Evolutionary conservation across 768 basidiomycete genomes (phyloP).

Genomic region (Tricholoma flavovirens): DNA sequence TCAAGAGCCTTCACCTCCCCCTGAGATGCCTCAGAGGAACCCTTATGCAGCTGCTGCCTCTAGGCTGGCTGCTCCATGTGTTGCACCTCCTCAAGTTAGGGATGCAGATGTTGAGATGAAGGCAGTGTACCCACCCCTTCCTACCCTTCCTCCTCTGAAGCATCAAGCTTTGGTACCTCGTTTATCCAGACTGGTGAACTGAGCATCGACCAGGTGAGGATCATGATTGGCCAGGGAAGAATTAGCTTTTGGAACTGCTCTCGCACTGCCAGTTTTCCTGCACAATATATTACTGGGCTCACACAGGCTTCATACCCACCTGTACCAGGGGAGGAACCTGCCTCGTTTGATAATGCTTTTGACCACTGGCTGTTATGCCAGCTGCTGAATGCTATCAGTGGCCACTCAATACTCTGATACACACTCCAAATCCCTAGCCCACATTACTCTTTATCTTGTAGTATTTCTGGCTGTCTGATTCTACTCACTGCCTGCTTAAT

Average conservation of each 20-base stretch:
- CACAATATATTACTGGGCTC: too few relatives aligned
- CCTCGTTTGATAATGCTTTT: neutral
- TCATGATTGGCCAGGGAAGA: neutral
- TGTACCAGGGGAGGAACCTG: neutral
- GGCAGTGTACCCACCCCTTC: too few relatives aligned
- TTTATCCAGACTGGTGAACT: too few relatives aligned
- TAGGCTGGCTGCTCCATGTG: too few relatives aligned
- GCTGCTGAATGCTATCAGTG: neutral
- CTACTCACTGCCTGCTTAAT: neutral
- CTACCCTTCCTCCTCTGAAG: too few relatives aligned
- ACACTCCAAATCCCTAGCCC: neutral
- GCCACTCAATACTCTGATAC: neutral
- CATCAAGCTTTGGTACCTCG: too few relatives aligned
- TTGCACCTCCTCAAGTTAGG: too few relatives aligned
- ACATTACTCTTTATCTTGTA: neutral
- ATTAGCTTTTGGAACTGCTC: neutral
- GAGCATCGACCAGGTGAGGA: neutral
- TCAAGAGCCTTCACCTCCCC: too few relatives aligned
- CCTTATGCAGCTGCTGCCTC: too few relatives aligned
- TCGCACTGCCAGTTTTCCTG: neutral
- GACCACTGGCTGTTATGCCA: neutral
- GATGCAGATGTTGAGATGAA: too few relatives aligned
- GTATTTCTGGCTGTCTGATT: neutral
- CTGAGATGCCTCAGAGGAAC: too few relatives aligned
- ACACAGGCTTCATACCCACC: too few relatives aligned